These are phyloP conservation scores for Hyphopichia wangnamkhiaoensis DNA, from an alignment of 1,139 yeast species.

Conservation along the genomic window DNA sequence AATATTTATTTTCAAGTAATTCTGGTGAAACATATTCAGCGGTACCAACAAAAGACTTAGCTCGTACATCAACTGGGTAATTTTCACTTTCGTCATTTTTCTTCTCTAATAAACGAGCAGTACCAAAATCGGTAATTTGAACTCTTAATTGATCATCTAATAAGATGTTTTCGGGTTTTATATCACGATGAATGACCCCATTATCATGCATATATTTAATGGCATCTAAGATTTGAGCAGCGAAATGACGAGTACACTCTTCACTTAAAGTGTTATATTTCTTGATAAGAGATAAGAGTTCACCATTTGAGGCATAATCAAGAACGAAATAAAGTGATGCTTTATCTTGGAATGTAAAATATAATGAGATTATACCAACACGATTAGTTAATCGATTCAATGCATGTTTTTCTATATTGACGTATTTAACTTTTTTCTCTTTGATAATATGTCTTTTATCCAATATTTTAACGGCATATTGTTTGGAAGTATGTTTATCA, in stretches of 20 bases:
- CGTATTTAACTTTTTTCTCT: conserved; percentile 94
- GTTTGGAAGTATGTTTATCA: conserved; percentile 68
- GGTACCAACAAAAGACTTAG: conserved; percentile 82
- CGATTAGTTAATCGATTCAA: conserved; percentile 75
- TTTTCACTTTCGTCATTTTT: conserved; percentile 41
- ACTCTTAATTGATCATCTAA: conserved; percentile 64
- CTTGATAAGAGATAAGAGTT: conserved; percentile 75
- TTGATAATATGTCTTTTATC: conserved; percentile 93
- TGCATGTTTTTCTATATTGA: conserved; percentile 92
- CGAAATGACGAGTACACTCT: conserved; percentile 70
- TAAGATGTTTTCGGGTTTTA: conserved; percentile 76
- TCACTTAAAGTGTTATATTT: conserved; percentile 78
- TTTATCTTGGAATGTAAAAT: conserved; percentile 93
- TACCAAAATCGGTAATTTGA: conserved; percentile 81
- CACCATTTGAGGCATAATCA: conserved; percentile 93
- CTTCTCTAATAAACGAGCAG: conserved; percentile 62
- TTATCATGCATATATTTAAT: conserved; percentile 69
- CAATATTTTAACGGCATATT: conserved; percentile 87
- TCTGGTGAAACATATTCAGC: conserved; percentile 84
- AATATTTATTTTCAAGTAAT: conserved; percentile 62
- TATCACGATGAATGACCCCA: conserved; percentile 78
- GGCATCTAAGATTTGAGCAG: conserved; percentile 64
- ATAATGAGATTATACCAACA: conserved; percentile 77
- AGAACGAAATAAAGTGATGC: conserved; percentile 85
- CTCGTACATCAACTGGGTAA: conserved; percentile 50